Evolutionary conservation across 495 filamentous ascomycete genomes (phyloP).

Genomic region (Neurospora sp.): DNA sequence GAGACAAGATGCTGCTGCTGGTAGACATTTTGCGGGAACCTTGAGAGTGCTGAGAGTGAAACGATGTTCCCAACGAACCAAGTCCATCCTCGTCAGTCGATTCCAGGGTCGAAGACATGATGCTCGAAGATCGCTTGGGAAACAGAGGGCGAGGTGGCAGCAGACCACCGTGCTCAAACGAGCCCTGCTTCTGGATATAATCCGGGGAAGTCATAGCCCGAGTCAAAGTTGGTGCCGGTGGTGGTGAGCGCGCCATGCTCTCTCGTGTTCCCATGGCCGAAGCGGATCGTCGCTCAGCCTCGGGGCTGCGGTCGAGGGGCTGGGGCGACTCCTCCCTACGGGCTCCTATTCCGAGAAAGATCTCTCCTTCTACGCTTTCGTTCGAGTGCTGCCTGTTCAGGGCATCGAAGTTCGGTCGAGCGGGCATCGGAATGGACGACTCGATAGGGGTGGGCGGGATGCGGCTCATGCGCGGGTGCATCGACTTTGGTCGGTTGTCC

Average conservation of each 20-base stretch:
- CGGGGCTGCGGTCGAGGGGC: constrained; percentile 15
- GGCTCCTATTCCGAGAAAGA: constrained; percentile 29
- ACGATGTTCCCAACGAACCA: constrained; percentile 27
- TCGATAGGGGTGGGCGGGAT: constrained; percentile 46
- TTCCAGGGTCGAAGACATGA: constrained; percentile 34
- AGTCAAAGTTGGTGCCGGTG: constrained; percentile 4
- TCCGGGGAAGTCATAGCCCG: constrained; percentile 25
- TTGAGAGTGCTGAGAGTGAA: constrained; percentile 25
- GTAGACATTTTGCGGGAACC: constrained; percentile 50
- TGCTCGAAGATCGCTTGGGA: constrained; percentile 36
- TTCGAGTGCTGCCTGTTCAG: constrained; percentile 22
- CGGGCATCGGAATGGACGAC: constrained; percentile 27
- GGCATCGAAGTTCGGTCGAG: constrained; percentile 22
- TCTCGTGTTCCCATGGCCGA: constrained; percentile 13
- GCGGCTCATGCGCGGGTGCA: constrained; percentile 63
- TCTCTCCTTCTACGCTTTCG: constrained; percentile 19
- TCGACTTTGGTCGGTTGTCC: constrained; percentile 51
- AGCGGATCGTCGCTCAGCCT: constrained; percentile 6
- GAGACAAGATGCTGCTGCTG: constrained; percentile 53
- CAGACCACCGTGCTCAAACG: constrained; percentile 29
- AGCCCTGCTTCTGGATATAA: constrained; percentile 24
- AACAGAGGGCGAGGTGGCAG: constrained; percentile 36
- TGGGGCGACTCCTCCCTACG: constrained; percentile 35
- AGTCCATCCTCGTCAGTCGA: constrained; percentile 28
- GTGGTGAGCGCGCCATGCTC: constrained; percentile 9